Conservation (phyloP, 805 yeast species). For the Starmera amethionina region DNA sequence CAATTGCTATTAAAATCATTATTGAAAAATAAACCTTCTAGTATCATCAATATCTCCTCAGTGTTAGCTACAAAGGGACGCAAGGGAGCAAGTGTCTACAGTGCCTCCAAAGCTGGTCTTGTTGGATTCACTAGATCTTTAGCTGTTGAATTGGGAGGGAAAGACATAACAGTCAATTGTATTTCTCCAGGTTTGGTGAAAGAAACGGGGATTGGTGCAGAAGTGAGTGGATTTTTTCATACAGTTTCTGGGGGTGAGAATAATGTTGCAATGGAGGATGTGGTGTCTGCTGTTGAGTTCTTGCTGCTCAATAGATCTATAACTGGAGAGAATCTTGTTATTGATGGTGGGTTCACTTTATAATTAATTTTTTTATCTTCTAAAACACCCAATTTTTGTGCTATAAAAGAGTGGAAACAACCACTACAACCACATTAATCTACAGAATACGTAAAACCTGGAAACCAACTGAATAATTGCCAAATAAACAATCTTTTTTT, state of each 20-base stretch:
- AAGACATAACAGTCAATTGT: slow-evolving; percentile 50
- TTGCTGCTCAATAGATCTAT: slow-evolving; percentile 14
- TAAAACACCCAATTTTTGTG: too few species aligned
- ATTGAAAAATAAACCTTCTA: slow-evolving; percentile 26
- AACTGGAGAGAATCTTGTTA: slow-evolving; percentile 21
- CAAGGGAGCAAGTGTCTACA: slow-evolving; percentile 56
- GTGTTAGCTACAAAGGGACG: slow-evolving; percentile 38
- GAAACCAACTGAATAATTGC: too few species aligned
- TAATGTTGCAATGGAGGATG: slow-evolving; percentile 12
- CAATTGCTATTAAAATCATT: slow-evolving; percentile 42
- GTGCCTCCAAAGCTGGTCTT: slow-evolving; percentile 65
- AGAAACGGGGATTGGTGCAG: slow-evolving; percentile 50
- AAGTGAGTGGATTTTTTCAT: slow-evolving; percentile 9
- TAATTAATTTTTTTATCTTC: not conserved
- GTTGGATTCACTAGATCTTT: slow-evolving; percentile 49
- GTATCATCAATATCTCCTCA: slow-evolving; percentile 59
- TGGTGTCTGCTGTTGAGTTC: slow-evolving; percentile 14
- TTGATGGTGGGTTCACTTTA: slow-evolving; percentile 19
- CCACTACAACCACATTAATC: too few species aligned
- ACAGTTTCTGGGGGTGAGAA: slow-evolving; percentile 9
- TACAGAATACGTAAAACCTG: too few species aligned
- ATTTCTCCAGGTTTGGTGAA: slow-evolving; percentile 58
- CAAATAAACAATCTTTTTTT: too few species aligned
- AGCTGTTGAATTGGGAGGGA: slow-evolving; percentile 47
- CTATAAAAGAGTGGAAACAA: too few species aligned